Evolutionary conservation across 1,139 yeast species (phyloP), one percentile per base, ranked within the genome.

Genomic region (Meyerozyma athensensis): DNA sequence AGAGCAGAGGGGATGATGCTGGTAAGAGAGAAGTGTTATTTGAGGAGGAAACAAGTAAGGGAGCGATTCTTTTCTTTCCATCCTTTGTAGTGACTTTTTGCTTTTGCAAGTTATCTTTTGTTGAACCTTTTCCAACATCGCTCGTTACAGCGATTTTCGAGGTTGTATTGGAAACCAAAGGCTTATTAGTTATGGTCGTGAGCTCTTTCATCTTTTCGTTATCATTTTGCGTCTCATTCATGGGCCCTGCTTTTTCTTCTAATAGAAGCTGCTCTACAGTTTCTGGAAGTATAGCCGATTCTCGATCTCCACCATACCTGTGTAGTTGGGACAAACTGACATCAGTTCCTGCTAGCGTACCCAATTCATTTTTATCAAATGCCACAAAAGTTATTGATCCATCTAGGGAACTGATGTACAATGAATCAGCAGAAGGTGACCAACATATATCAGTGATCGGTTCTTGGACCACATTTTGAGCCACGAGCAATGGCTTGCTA

Each of bases 1-100:
- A 24, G 28, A 24, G 28, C 2, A 24, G 17, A 24, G 28, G 28
- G 5, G 28, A 7, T 6, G 28, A 12, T n/a, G 28, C 14, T 4
- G 28, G 28, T 24, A 24, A 13, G 7, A 5, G 12, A 17, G 28
- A 10, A 7, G 9, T 13, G 7, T 10, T 24, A 17, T 24, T 24
- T 5, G 28, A 24, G 1, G 75, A 57, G 0, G 90, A 76, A 2
- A 90, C 73, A n/a, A 90, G 63, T 38, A 81, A 71, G 1, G 98
- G 97, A 0, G 95, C 79, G 2, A 92, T 92, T 45, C 97, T 66
- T 49, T 89, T 89, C 53, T 81, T 83, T 10, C 97, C 97, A 32
- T 83, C 77, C 51, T 84, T 85, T 6, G 84, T 80, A 16, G 26
- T 31, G 10, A 31, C 18, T 6, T 19, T 17, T n/a, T 28, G 32